Conservation (phyloP, 164 flowering plant species). For the Aristolochia californica region DNA sequence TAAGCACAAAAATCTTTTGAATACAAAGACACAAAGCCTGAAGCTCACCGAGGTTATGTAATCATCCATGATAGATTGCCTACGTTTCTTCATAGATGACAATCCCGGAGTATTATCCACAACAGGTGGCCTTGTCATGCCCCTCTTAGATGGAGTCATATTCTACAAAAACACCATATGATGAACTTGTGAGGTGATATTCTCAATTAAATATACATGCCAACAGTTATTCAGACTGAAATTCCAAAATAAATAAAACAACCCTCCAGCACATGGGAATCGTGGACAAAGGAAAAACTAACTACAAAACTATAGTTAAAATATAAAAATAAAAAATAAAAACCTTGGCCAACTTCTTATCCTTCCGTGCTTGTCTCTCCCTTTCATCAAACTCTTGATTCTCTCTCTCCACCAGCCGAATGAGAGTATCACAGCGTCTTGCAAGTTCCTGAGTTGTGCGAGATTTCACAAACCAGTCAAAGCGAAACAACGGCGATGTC, state of each 20-base stretch:
- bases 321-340: no score
- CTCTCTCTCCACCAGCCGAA: slow-evolving; percentile 87
- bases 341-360: slow-evolving; percentile 97
- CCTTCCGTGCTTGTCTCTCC: slow-evolving; percentile 96
- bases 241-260: no score
- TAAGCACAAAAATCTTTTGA: not conserved
- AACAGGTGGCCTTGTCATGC: slow-evolving; percentile 39
- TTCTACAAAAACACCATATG: slow-evolving; percentile 21
- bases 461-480: slow-evolving; percentile 99
- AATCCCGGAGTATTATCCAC: slow-evolving; percentile 32
- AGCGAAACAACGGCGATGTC: slow-evolving; percentile 84
- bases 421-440: slow-evolving; percentile 92
- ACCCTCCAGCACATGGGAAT: no score
- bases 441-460: slow-evolving; percentile 99
- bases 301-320: no score
- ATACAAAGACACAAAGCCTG: not conserved
- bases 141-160: slow-evolving; percentile 73
- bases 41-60: slow-evolving; percentile 43
- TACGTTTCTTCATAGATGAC: slow-evolving; percentile 51
- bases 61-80: slow-evolving; percentile 74
- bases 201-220: not conserved
- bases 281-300: no score
- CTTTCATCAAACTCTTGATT: slow-evolving; percentile 95
- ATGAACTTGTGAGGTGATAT: not conserved
- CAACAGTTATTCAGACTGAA: no score